Evolutionary conservation across 2,329 filamentous ascomycete genomes (phyloP), one percentile per base, ranked within the genome.

Genomic region (Colletotrichum caudatum): DNA sequence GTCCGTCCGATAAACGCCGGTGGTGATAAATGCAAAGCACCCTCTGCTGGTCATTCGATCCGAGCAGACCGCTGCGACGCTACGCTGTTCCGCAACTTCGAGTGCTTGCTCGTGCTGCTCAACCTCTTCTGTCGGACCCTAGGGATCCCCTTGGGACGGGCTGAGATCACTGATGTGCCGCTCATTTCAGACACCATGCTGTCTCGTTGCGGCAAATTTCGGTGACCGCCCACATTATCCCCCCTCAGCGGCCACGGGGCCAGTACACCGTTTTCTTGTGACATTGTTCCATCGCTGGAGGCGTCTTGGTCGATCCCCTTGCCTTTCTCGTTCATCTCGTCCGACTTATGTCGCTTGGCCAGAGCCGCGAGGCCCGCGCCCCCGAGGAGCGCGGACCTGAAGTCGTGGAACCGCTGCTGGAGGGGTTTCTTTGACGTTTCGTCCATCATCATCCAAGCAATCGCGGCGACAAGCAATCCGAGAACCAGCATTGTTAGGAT

Each of bases 401-500:
- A 75, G 23, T 75, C 79, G 11, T 75, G 77, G 35, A 81, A 73
- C 46, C 82, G 82, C 56, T 82, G 74, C 9, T 78, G 37, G 1
- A 78, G 68, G 0, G 78, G 76, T 69, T 78, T 78, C 20, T 81
- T 77, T 1, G 79, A 81, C 7, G 77, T 80, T 75, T 89, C 87
- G 73, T 89, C 87, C 26, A 82, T 69, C 23, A 88, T 69, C 73
- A 89, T 80, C 80, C 85, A 88, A 7, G 81, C 56, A 8, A 85
- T 76, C n/a, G 88, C 88, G 1, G 84, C 84, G 33, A 91, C 72
- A 50, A 93, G 81, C 8, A 84, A 80, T 7, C 85, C 76, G 1
- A 93, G 78, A 3, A 91, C 79, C 7, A 90, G 60, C 3, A 89
- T 81, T 1, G 92, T 95, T 62, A 85, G 74, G 71, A 94, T 87